Evolutionary conservation across 192 early-diverging fungal species (phyloP), one percentile per base, ranked within the genome.

Genomic region (Coemansia nantahalensis): DNA sequence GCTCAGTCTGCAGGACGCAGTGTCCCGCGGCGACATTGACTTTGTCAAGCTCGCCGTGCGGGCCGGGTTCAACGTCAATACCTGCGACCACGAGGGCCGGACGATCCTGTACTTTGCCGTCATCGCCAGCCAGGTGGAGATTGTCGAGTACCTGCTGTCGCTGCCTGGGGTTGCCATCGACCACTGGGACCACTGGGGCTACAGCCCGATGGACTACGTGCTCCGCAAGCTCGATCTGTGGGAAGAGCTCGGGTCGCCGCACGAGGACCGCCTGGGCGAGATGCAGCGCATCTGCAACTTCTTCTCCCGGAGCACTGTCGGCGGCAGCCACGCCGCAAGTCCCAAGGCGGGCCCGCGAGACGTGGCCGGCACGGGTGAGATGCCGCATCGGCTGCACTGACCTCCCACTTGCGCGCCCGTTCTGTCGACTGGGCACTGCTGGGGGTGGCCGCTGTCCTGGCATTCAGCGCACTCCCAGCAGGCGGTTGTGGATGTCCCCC

Each of bases 1-100:
- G 36, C 54, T 62, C 8, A 67, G 68, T 42, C 54, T 85, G 50
- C 59, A 80, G 39, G 71, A 72, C 35, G 75, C 68, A 3, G 68
- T 70, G 17, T 45, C 68, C 1, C 51, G 65, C 16, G 68, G 75
- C 39, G 75, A 77, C 32, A 69, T 66, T 57, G 68, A 77, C 39
- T 63, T 77, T 56, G 59, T 77, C 23, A 77, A 70, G 51, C 63
- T 77, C 4, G 60, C 50, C 10, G 68, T 68, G 16, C 50, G 61
- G 22, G 75, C 75, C 35, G 68, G 68, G 1, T 66, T 68, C 28
- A 63, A 77, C 40, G 50, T 69, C 34, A 54, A 45, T 18, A 39
- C 55, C 21, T 62, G 48, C 23, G 75, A 68, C 48, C 62, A 68
- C 17, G 66, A 70, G 39, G 75, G 75, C n/a, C 37, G 75, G 18